Evolutionary conservation across 768 basidiomycete species (phyloP).

Genomic region (Suillus tomentosus): DNA sequence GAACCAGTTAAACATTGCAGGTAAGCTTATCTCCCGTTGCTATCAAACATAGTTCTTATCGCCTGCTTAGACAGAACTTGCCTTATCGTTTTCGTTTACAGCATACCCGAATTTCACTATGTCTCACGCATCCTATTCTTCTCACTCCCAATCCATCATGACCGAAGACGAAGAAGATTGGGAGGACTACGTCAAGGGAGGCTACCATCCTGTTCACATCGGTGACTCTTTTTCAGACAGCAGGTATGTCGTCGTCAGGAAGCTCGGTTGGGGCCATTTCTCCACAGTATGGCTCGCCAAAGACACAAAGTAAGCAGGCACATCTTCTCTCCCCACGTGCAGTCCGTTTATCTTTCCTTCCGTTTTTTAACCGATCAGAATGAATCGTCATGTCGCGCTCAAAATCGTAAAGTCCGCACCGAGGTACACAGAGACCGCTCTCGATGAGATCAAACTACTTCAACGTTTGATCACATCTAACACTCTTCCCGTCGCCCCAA

Average conservation of each 20-base stretch:
- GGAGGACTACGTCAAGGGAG: conserved; percentile 84
- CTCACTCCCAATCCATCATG: conserved; percentile 76
- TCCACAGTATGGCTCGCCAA: conserved; percentile 91
- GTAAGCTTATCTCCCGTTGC: conserved; percentile 32
- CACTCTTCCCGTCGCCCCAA: conserved; percentile 52
- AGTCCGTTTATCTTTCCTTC: conserved; percentile 18
- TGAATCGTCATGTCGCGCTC: conserved; percentile 95
- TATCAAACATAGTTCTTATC: conserved; percentile 33
- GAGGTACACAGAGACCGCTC: conserved; percentile 95
- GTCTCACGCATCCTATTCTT: conserved; percentile 78
- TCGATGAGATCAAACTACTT: conserved; percentile 98
- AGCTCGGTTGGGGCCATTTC: conserved; percentile 96
- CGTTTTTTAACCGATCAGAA: conserved; percentile 46
- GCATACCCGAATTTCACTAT: conserved; percentile 43
- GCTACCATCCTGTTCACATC: conserved; percentile 93
- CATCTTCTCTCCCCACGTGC: conserved; percentile 10
- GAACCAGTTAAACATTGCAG: conserved; percentile 14
- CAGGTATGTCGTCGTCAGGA: conserved; percentile 88
- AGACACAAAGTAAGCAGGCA: conserved; percentile 67
- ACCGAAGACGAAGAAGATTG: conserved; percentile 92
- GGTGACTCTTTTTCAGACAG: conserved; percentile 88
- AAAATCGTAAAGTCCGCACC: conserved; percentile 99
- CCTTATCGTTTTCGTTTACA: conserved; percentile 37
- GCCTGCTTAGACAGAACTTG: conserved; percentile 20
- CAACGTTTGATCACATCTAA: conserved; percentile 91